Conservation (phyloP, 164 flowering plant genomes). For the Houttuynia cordata region DNA sequence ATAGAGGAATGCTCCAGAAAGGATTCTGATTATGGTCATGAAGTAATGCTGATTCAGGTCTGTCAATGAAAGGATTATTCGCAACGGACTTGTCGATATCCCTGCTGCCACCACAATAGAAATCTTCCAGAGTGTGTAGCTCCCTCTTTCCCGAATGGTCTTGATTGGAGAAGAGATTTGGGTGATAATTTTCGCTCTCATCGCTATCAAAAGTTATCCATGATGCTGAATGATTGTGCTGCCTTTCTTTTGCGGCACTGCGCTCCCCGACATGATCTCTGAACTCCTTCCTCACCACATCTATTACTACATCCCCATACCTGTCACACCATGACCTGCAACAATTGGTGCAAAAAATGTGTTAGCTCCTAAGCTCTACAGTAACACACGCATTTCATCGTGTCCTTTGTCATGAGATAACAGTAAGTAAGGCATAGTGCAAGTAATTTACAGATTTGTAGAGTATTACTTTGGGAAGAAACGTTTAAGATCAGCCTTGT, state of each 20-base stretch:
- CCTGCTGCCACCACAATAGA: neutral
- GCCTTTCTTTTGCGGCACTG: conserved; percentile 28
- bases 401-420: too few relatives aligned
- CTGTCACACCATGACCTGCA: conserved; percentile 68
- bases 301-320: conserved; percentile 62
- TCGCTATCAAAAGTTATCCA: conserved; percentile 65
- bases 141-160: conserved; percentile 3
- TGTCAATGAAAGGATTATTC: conserved; percentile 21
- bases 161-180: conserved; percentile 32
- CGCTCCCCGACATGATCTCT: conserved; percentile 65
- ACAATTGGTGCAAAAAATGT: neutral
- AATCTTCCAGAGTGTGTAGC: neutral
- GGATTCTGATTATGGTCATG: conserved; percentile 27
- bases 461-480: conserved; percentile 59
- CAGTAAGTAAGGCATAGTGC: too few relatives aligned
- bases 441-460: too few relatives aligned
- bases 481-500: conserved; percentile 63
- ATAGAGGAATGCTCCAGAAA: conserved; percentile 24
- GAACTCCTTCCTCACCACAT: conserved; percentile 80
- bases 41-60: conserved; percentile 15
- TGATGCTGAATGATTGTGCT: conserved; percentile 16
- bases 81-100: neutral
- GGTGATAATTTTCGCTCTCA: conserved; percentile 44
- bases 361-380: neutral
- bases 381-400: too few relatives aligned